These are phyloP conservation scores for Zygosaccharomyces bisporus DNA, from an alignment of 805 yeast species.

Conservation along the genomic window DNA sequence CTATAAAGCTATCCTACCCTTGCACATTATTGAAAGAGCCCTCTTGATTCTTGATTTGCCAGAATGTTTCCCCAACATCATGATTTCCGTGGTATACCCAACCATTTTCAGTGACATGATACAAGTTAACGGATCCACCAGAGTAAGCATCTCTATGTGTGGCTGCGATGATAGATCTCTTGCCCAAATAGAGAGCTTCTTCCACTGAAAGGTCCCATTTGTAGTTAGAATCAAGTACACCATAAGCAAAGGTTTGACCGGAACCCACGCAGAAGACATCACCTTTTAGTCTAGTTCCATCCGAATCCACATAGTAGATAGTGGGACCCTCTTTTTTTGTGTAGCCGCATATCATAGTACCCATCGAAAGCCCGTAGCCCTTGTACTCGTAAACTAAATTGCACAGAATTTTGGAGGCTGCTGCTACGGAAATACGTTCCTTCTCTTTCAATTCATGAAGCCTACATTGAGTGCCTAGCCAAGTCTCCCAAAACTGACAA, in stretches of 20 bases:
- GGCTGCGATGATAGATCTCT: constrained; percentile 94
- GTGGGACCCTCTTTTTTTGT: constrained; percentile 95
- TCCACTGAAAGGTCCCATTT: constrained; percentile 89
- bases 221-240: constrained; percentile 91
- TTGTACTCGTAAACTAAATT: constrained; percentile 90
- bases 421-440: constrained; percentile 92
- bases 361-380: constrained; percentile 99
- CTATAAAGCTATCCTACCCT: constrained; percentile 19
- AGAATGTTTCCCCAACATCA: constrained; percentile 85
- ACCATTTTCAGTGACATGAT: constrained; percentile 88
- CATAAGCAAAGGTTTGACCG: constrained; percentile 98
- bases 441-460: constrained; percentile 91
- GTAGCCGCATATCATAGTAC: constrained; percentile 98
- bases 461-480: constrained; percentile 97
- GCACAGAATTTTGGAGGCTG: constrained; percentile 89
- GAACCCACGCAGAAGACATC: constrained; percentile 97
- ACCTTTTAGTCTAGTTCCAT: constrained; percentile 93
- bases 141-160: constrained; percentile 98
- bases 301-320: constrained; percentile 93
- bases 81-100: constrained; percentile 96
- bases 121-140: constrained; percentile 93
- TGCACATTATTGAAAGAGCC: constrained; percentile 83
- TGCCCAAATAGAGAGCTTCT: constrained; percentile 91
- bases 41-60: constrained; percentile 87
- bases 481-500: constrained; percentile 98